These are phyloP conservation scores for Botrytis elliptica DNA, from an alignment of 2,329 filamentous ascomycete species.

Conservation along the genomic window DNA sequence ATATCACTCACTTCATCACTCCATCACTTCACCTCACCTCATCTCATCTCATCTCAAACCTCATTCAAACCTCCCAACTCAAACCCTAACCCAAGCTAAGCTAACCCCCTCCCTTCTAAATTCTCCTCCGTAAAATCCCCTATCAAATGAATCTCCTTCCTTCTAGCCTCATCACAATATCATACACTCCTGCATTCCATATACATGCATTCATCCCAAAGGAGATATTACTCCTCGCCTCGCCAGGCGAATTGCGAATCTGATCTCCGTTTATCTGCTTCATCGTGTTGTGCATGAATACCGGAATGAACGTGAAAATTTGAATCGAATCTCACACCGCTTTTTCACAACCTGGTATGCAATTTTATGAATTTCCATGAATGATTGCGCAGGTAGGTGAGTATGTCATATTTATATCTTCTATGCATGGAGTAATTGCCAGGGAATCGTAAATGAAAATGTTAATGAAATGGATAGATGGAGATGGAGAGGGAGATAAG, in stretches of 20 bases:
- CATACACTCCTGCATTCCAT: background rate
- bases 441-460: background rate
- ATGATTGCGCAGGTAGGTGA: too few species aligned
- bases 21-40: background rate
- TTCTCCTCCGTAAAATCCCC: background rate
- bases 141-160: background rate
- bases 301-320: background rate
- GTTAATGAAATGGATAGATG: background rate
- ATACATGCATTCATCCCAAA: background rate
- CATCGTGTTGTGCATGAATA: background rate
- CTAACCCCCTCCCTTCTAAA: background rate
- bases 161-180: background rate
- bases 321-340: background rate
- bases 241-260: background rate
- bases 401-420: background rate
- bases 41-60: background rate
- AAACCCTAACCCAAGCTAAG: background rate
- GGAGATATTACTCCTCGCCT: background rate
- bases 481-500: background rate
- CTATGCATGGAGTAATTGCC: background rate
- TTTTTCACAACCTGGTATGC: background rate
- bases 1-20: background rate
- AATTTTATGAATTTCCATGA: background rate
- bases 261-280: background rate
- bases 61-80: background rate